These are phyloP conservation scores for Polytrichum formosum DNA, from an alignment of 225 moss, liverwort and hornwort genomes.

Conservation along the genomic window DNA sequence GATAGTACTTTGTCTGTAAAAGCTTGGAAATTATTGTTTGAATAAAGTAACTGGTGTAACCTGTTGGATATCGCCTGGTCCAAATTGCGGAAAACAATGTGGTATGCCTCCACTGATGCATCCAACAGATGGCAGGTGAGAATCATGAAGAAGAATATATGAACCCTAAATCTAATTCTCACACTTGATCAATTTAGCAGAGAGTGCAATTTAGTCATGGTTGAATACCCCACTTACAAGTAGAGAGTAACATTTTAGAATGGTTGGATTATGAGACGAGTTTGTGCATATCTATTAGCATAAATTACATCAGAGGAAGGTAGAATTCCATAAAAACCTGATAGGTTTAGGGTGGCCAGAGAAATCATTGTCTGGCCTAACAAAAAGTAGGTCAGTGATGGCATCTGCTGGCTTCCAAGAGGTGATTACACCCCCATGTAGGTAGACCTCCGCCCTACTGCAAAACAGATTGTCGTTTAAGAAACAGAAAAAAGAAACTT, in stretches of 20 bases:
- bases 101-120: slow-evolving; percentile 71
- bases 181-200: no score
- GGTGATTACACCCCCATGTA: slow-evolving; percentile 59
- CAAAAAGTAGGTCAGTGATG: slow-evolving; percentile 50
- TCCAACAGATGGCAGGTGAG: background rate
- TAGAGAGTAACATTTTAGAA: no score
- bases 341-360: slow-evolving; percentile 62
- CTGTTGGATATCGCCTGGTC: slow-evolving; percentile 74
- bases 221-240: no score
- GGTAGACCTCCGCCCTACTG: slow-evolving; percentile 63
- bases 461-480: background rate
- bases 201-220: no score
- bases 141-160: no score
- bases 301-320: no score
- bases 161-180: no score
- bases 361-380: slow-evolving; percentile 70
- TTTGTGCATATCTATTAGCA: no score
- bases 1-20: no score
- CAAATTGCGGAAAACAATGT: slow-evolving; percentile 85
- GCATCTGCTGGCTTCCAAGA: slow-evolving; percentile 55
- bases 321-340: slow-evolving; percentile 24
- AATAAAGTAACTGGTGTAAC: slow-evolving; percentile 14
- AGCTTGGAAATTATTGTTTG: no score
- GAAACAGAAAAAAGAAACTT: no score
- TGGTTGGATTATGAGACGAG: no score